Base-by-base conservation (phyloP, 306 rosid species). In the Casuarina cunninghamiana region DNA sequence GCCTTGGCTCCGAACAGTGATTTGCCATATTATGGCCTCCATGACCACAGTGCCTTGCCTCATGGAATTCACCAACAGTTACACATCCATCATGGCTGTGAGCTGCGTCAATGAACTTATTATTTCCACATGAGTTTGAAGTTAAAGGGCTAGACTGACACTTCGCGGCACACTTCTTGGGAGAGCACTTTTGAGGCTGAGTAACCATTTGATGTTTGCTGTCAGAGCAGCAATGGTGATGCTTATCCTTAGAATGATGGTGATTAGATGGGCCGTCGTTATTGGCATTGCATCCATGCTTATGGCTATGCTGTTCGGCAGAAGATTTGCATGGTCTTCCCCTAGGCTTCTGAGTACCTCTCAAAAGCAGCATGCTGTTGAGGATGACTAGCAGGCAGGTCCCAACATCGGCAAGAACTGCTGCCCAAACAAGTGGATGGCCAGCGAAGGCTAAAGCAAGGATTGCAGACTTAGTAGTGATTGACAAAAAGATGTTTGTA, bases 321-420 rank as follows among this genome's bases (percentile, higher is more conserved):
- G 87, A 74, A 69, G 87, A 79, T 78, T 66, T 86, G 73, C 89
- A 81, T 63, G 85, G 83, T 55, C 82, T 88, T 48, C 88, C 87
- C 17, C 78, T 69, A 55, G 81, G 95, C 9, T 82, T 79, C 73
- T 83, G 62, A 5, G 84, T 76, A 45, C 75, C 88, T 45, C 6
- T 73, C 78, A 96, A 77, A 69, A 96, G 90, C 17, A 93, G 82
- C 99, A 96, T 96, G 87, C 98, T 96, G 84, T 96, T 96, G 12
- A 93, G 79, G 67, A 91, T 96, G 51, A 96, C 99, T 26, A 91
- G 80, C 54, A 96, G 3, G 74, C 99, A 93, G 12, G 97, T 93
- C 73, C 99, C 99, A 50, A 90, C 97, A 83, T 96, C 99, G 11
- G 97, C 98, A 50, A 93, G 91, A 85, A 96, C 99, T 66, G 99